These are phyloP conservation scores for Backusella psychrophila DNA, from an alignment of 192 early-diverging fungal species.

Conservation along the genomic window DNA sequence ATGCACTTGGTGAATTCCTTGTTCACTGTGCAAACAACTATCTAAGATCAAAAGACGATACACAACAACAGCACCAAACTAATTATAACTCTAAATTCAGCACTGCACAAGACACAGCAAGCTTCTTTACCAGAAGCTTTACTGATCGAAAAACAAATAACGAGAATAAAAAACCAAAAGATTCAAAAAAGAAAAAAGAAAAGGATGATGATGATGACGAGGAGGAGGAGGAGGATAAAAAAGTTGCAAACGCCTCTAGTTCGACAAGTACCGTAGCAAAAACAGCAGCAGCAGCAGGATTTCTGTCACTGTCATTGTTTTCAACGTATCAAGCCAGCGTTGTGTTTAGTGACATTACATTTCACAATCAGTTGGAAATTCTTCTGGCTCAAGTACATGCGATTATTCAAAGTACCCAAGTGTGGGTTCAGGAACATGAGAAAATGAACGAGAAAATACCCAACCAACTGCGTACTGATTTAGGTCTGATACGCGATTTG, in stretches of 20 bases:
- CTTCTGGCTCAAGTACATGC: slow-evolving; percentile 39
- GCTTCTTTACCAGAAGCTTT: not conserved
- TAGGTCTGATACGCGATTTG: slow-evolving; percentile 38
- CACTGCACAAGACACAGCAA: not conserved
- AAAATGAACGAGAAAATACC: slow-evolving; percentile 36
- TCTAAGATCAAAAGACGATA: not conserved
- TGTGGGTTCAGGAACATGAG: slow-evolving; percentile 48
- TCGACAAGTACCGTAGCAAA: not conserved
- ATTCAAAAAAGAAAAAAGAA: slow-evolving; percentile 4
- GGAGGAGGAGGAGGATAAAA: not conserved
- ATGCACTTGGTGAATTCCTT: slow-evolving; percentile 13
- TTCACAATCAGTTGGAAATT: slow-evolving; percentile 48
- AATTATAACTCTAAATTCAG: not conserved
- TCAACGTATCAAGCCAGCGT: slow-evolving; percentile 44
- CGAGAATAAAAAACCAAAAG: slow-evolving; percentile 20
- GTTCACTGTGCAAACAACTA: slow-evolving; percentile 3
- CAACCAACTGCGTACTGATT: slow-evolving; percentile 34
- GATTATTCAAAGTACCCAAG: slow-evolving; percentile 41
- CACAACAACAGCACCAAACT: not conserved
- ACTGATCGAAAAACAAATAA: not conserved
- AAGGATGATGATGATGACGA: slow-evolving; percentile 10
- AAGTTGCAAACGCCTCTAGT: slow-evolving; percentile 14
- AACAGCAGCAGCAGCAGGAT: slow-evolving; percentile 37
- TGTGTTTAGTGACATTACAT: slow-evolving; percentile 40
- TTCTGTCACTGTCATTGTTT: slow-evolving; percentile 43